Base-by-base conservation (phyloP, 2,329 filamentous ascomycete genomes). In the Aspergillus carbonarius region DNA sequence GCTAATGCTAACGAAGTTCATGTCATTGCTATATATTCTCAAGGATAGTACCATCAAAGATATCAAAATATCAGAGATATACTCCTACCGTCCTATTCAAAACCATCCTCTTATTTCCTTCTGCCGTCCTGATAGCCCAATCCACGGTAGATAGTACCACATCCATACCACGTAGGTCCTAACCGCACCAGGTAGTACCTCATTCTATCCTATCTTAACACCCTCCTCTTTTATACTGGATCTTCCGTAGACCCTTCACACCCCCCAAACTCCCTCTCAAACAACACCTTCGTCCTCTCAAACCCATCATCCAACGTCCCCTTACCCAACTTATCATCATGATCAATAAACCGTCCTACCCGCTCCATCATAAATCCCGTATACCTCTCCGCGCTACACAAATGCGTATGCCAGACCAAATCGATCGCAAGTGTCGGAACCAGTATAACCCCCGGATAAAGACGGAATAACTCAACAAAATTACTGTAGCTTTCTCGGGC, bases 301-400 rank as follows among this genome's bases (percentile, higher is more conserved):
- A 92, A 92, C 1, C 81, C 78, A 1, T 75, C 74, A 47, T 82
- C 81, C 2, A 93, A 79, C 44, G 79, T 80, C 6, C 76, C 75
- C 65, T 90, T 85, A 39, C 86, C 85, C 13, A 93, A 85, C 73
- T 92, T 92, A 76, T 93, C 90, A 69, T 93, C 87, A 68, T 93
- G 90, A 66, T 92, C 85, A 61, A 92, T 81, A 65, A 90, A 89
- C 57, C 82, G 83, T 1, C 62, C 62, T 0, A 15, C 35, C 9
- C 44, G 2, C 76, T 47, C 27, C 0, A 76, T 74, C 60, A 82
- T 79, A 20, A 51, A 54, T 1, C 10, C 23, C 10, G 92, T 44
- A 51, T 69, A 73, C 49, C 68, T 64, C 2, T 44, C 46, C 2
- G 60, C 54, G 30, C 67, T 67, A 13, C 60, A 62, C 39, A 73